Percentiles rank a stretch among this genome's conserved stretches.
Evolutionary conservation across 306 rosid genomes (phyloP).

Genomic region (Alnus glutinosa): DNA sequence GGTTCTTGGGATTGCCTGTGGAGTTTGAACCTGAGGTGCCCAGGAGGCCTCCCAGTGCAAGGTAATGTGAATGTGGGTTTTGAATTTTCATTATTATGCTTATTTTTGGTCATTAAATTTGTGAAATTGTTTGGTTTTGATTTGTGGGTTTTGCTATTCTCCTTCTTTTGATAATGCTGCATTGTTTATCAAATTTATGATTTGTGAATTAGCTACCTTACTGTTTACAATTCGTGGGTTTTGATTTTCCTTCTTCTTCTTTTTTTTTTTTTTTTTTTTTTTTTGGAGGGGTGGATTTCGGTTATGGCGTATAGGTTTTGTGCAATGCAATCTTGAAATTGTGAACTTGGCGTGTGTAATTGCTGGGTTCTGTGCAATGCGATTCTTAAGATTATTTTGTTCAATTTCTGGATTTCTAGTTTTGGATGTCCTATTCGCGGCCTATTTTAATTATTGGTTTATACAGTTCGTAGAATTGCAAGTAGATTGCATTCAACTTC

Average conservation of each 20-base stretch:
- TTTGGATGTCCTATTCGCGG: neutral
- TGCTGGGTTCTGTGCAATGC: neutral
- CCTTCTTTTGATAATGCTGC: neutral
- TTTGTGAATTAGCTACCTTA: conserved; percentile 3
- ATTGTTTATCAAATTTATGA: neutral
- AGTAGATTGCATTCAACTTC: neutral
- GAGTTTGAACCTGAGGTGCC: conserved; percentile 89
- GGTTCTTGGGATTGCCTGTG: conserved; percentile 93
- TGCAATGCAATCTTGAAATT: conserved; percentile 4
- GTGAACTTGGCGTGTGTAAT: neutral
- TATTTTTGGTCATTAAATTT: neutral
- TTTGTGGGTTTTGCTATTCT: conserved; percentile 1
- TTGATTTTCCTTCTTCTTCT: neutral
- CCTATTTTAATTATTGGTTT: neutral
- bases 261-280: no score
- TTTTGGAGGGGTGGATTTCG: neutral
- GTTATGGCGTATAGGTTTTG: neutral
- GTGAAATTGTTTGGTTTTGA: conserved; percentile 12
- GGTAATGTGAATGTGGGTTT: conserved; percentile 39
- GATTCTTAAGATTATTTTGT: neutral
- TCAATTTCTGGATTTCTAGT: conserved; percentile 1
- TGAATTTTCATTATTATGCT: neutral
- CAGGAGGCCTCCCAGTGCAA: conserved; percentile 93
- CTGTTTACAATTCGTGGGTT: neutral
- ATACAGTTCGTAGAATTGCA: neutral